Conservation (phyloP, 441 rosid species). For the Arabidopsis lyrata region DNA sequence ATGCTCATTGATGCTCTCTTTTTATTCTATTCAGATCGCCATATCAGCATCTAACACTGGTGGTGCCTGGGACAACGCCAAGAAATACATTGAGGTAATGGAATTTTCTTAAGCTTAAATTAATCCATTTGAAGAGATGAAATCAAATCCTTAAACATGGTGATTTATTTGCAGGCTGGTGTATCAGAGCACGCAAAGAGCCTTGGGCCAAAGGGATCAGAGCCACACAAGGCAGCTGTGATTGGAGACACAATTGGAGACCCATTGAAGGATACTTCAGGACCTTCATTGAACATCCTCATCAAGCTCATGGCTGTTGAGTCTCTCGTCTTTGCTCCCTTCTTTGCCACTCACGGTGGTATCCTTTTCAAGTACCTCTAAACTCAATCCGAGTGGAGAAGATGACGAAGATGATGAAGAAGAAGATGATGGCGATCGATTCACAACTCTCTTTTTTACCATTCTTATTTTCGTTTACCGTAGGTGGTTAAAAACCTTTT, state of each 20-base stretch:
- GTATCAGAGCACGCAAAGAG: conserved; percentile 66
- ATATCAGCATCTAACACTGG: conserved; percentile 85
- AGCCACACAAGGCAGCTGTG: conserved; percentile 77
- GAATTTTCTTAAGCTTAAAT: too few species aligned
- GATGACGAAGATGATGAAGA: conserved; percentile 33
- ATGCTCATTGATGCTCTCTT: conserved; percentile 1
- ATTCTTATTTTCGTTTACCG: conserved; percentile 38
- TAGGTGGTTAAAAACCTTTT: conserved; percentile 41
- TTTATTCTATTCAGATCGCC: conserved; percentile 54
- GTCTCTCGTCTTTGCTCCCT: conserved; percentile 77
- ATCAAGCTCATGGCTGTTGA: conserved; percentile 87
- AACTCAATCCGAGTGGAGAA: conserved; percentile 36
- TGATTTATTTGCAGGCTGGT: conserved; percentile 52
- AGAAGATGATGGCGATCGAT: conserved; percentile 34
- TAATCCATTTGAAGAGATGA: not conserved
- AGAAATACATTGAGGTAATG: conserved; percentile 74
- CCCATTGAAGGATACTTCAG: conserved; percentile 78
- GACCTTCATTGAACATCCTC: conserved; percentile 74
- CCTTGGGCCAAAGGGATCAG: conserved; percentile 78
- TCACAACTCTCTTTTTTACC: conserved; percentile 37
- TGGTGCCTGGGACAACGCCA: conserved; percentile 81
- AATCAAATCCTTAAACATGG: not conserved
- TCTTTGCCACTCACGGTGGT: conserved; percentile 78
- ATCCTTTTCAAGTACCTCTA: conserved; percentile 58
- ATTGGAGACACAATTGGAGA: conserved; percentile 83